Conservation (phyloP, 768 basidiomycete species). For the Tulasnella sp. region DNA sequence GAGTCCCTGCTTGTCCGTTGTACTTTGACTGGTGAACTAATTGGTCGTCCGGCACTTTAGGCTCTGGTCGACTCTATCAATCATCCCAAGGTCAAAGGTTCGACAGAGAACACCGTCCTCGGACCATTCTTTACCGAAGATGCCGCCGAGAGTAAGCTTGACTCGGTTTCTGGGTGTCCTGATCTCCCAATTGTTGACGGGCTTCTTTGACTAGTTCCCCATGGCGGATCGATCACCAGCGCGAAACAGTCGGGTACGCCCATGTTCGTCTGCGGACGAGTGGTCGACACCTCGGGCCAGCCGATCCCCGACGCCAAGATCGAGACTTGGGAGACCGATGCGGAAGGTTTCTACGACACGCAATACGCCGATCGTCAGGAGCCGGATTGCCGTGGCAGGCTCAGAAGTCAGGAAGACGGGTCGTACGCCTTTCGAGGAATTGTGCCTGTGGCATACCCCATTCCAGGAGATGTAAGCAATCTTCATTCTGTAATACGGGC, state of each 20-base stretch:
- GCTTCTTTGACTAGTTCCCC: constrained; percentile 35
- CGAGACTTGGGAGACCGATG: constrained; percentile 80
- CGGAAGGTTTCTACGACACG: constrained; percentile 28
- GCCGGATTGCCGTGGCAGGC: constrained; percentile 65
- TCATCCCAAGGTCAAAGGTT: constrained; percentile 47
- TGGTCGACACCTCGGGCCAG: constrained; percentile 50
- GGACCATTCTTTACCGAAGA: constrained; percentile 79
- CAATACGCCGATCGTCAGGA: constrained; percentile 44
- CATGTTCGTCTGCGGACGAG: constrained; percentile 65
- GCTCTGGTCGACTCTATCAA: constrained; percentile 64
- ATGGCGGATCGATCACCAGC: constrained; percentile 69
- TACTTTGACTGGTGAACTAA: not conserved
- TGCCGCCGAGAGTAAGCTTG: constrained; percentile 48
- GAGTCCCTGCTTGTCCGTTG: not conserved
- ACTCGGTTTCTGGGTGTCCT: not conserved
- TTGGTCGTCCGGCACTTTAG: not conserved
- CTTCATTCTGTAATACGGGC: not conserved
- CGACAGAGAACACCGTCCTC: constrained; percentile 65
- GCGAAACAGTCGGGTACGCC: constrained; percentile 73
- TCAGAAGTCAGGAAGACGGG: constrained; percentile 49
- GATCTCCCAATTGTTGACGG: not conserved
- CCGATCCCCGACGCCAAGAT: constrained; percentile 55
- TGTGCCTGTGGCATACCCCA: constrained; percentile 59
- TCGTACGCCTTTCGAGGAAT: constrained; percentile 59
- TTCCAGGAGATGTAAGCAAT: constrained; percentile 49